Evolutionary conservation across 805 yeast species (phyloP), one percentile per base, ranked within the genome.

Genomic region (Starmerella roubikii): DNA sequence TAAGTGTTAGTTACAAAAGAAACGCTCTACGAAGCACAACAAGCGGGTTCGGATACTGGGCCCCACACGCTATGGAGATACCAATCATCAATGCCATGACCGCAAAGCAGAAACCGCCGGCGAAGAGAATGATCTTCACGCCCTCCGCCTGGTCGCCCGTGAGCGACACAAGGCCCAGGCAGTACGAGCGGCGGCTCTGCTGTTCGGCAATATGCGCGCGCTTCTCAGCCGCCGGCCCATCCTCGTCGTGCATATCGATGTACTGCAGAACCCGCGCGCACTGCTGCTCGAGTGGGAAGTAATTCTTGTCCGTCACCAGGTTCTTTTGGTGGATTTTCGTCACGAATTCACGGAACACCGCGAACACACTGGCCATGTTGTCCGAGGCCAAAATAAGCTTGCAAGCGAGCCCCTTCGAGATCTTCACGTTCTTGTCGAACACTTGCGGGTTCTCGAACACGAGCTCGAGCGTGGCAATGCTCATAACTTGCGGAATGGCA

Each of bases 401-500:
- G 52, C 84, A 78, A 0, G 97, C 78, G 25, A 79, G 73, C 11
- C 95, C 94, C 62, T 83, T 84, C 61, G 96, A 72, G 58, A 91
- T 79, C 66, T 91, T 91, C 48, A 88, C 80, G 55, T 81, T 75
- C 28, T 60, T 57, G 32, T 75, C 69, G 54, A 88, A 72, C 3
- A 88, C 79, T 3, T 64, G 54, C 3, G 78, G 77, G 62, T 91
- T 91, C 55, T 79, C 76, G 69, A 79, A 86, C 25, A 91, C 79
- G 37, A 77, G 66, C 18, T 88, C 84, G 51, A 91, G 68, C 1
- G 97, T 84, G 13, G 98, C 96, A 58, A 91, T 80, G 27, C 97
- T 95, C 98, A 91, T 91, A 16, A 88, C 96, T 64, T 91, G 99
- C 16, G 99, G 99, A 55, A 91, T 91, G 10, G 96, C 83, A 65